Evolutionary conservation across 148 eudicot genomes (phyloP).

Genomic region (Spergularia bocconei): DNA sequence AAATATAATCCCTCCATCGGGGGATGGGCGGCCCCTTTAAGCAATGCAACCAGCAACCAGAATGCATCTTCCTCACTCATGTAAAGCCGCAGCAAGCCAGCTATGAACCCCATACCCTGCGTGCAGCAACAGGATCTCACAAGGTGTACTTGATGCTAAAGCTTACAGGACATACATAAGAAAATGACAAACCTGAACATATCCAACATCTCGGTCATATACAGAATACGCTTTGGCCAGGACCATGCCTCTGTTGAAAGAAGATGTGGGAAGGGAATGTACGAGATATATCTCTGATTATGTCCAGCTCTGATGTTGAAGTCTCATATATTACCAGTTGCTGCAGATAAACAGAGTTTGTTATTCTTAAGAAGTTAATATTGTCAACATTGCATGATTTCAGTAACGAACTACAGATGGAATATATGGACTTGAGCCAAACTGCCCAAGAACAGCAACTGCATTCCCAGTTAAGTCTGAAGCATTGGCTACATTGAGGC

Average conservation of each 20-base stretch:
- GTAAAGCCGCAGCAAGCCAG: slow-evolving; percentile 88
- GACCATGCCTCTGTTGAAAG: too few species aligned
- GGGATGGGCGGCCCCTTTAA: too few species aligned
- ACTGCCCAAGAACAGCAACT: neutral
- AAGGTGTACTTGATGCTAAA: neutral
- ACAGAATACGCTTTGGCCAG: slow-evolving; percentile 99
- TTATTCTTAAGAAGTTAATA: too few species aligned
- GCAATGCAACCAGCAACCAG: too few species aligned
- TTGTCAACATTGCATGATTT: neutral
- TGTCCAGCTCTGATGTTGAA: too few species aligned
- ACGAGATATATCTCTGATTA: too few species aligned
- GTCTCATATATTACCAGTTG: too few species aligned
- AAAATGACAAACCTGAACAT: slow-evolving; percentile 74
- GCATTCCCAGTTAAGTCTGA: neutral
- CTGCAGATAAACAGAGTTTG: too few species aligned
- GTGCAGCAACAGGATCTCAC: slow-evolving; percentile 18
- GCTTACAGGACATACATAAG: neutral
- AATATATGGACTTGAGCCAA: neutral
- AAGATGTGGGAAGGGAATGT: too few species aligned
- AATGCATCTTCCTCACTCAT: too few species aligned
- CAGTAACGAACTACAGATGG: neutral
- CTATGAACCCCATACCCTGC: slow-evolving; percentile 99
- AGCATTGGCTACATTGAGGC: neutral
- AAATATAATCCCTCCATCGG: too few species aligned
- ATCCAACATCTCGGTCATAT: slow-evolving; percentile 94